These are phyloP conservation scores for Rubroshorea leprosula DNA, from an alignment of 345 rosid species.

Conservation along the genomic window DNA sequence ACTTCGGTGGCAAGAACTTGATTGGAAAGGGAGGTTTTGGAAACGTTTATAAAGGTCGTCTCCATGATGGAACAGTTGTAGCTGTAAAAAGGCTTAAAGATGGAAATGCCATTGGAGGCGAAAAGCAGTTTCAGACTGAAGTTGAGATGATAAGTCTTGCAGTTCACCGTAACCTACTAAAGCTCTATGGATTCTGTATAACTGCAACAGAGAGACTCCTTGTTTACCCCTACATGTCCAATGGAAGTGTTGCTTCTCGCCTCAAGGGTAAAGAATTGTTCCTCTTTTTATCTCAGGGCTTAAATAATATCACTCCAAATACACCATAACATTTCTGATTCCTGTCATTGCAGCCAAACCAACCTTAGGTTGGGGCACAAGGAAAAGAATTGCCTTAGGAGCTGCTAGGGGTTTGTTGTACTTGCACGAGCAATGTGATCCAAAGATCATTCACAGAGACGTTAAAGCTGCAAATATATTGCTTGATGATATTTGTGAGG, in stretches of 20 bases:
- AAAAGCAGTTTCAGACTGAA: constrained; percentile 85
- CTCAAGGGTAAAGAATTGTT: constrained; percentile 52
- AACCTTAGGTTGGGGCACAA: constrained; percentile 78
- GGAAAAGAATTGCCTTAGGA: constrained; percentile 83
- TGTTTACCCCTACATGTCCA: constrained; percentile 95
- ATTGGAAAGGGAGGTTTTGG: constrained; percentile 95
- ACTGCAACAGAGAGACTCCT: constrained; percentile 67
- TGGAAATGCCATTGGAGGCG: constrained; percentile 63
- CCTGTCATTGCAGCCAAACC: constrained; percentile 56
- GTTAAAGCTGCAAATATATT: constrained; percentile 95
- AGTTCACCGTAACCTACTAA: constrained; percentile 83
- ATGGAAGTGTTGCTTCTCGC: constrained; percentile 90
- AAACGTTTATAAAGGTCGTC: constrained; percentile 82
- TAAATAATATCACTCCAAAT: not conserved
- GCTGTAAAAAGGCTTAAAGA: constrained; percentile 85
- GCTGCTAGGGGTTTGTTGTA: constrained; percentile 89
- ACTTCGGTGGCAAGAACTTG: constrained; percentile 84
- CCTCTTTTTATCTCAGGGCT: not conserved
- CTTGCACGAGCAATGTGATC: constrained; percentile 95
- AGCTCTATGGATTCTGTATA: constrained; percentile 73
- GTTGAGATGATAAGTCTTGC: constrained; percentile 96
- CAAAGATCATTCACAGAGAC: constrained; percentile 92
- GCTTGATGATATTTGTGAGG: constrained; percentile 79
- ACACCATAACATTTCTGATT: constrained; percentile 5
- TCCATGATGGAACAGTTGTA: constrained; percentile 64